Evolutionary conservation across 2,329 filamentous ascomycete species (phyloP), one percentile per base, ranked within the genome.

Genomic region (Fusarium cicatricum): DNA sequence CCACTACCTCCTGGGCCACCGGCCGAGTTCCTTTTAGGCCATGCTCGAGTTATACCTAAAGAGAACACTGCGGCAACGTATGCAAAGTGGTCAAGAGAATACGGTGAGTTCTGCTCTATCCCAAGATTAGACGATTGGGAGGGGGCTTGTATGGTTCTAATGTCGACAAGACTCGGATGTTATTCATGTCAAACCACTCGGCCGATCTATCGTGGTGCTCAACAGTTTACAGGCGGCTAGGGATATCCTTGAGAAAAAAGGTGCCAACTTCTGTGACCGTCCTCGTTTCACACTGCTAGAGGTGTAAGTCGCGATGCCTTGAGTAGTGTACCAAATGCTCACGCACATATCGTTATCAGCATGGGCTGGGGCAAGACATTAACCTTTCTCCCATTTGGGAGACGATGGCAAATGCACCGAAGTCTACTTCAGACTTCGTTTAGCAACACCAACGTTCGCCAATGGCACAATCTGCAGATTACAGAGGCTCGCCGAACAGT

Each of bases 311-410:
- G 14, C 12, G 31, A 36, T n/a, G 9, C 17, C 9, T 12, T 21
- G 3, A 21, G 26, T 28, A 33, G 23, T 34, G 17, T 15, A 10
- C 17, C 15, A 11, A 12, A 21, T 12, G 21, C 48, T 47, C 14
- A 55, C 49, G 46, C 15, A 34, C 10, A 16, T 10, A 6, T 11
- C 14, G 23, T 26, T n/a, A 8, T 23, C 17, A 72, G 70, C 11
- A 78, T 79, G 75, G 78, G 78, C 11, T 82, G 79, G 79, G 72
- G 75, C 15, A 74, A 73, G 45, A 81, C 79, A 6, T 62, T 80
- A 54, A 80, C 79, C 11, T 81, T 80, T 57, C 71, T 80, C 4
- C 74, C 72, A 33, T 79, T 74, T 68, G 76, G 76, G 3, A 66
- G 72, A 26, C 68, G 66, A 43, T 80, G 79, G 70, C 71, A 73